Evolutionary conservation across 2,329 filamentous ascomycete genomes (phyloP), one percentile per base, ranked within the genome.

Genomic region (Trichoderma hamatum): DNA sequence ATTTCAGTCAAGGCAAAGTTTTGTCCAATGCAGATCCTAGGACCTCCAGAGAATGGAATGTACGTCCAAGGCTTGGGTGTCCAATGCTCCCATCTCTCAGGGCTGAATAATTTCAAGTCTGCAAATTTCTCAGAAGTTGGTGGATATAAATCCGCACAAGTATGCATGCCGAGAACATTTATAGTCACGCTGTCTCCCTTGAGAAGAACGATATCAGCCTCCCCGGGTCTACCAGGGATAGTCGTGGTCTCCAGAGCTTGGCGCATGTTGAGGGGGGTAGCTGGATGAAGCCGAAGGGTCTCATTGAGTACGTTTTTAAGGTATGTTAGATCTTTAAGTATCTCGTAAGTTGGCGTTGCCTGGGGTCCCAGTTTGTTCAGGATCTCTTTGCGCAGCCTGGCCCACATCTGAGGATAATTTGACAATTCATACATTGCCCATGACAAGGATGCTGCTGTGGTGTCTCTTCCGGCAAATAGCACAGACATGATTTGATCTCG

Each of bases 251-350:
- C 55, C 5, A 72, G 26, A 3, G 64, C 70, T n/a, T 70, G 61
- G 70, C 93, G 89, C 64, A 92, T 86, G 80, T 95, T 96, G 82
- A 91, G 90, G 1, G 93, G 92, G 0, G 95, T 91, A 16, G 88
- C 86, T 1, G 92, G 92, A 78, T 94, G 93, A 9, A 94, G 80
- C 14, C 92, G 89, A 70, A 94, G 85, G 0, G 88, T 91, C 81
- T 96, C 93, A 80, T 92, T 91, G 74, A 96, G 85, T 56, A 91
- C 81, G 73, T 90, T 84, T 78, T 88, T 83, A 68, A 96, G 86
- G 78, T 95, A 97, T 74, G 91, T 91, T 92, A 97, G 96, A 72
- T 85, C 85, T 83, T 97, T 97, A 69, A 97, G 84, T 76, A 97
- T 88, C n/a, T 88, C 85, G 77, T 96, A 97, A 0, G 90, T 92